Base-by-base conservation (phyloP, 208 protist species). In the Blechomonas ayalai region DNA sequence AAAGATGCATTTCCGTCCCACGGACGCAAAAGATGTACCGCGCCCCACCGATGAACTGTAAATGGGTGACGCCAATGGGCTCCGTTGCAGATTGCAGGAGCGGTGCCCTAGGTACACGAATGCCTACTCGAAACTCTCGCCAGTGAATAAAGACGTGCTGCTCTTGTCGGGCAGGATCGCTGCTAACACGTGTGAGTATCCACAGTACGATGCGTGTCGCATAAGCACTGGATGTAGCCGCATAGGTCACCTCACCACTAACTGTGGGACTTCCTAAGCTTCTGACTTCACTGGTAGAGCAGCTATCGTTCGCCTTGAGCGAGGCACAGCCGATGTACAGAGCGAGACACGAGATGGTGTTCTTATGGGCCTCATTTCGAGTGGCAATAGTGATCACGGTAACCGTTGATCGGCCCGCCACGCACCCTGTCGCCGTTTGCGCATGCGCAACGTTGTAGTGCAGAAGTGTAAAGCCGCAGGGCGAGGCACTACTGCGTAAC, bases 391-490 rank as follows among this genome's bases (percentile, higher is more conserved):
- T 54, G 31, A 28, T 77, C 32, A 8, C 63, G n/a, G 31, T 49
- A 55, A 9, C 44, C 47, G 20, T 37, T 47, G 2, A 39, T 51
- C 27, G 35, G 18, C 4, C 15, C 2, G 9, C 16, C 32, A 25
- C 1, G 23, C 24, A 13, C 16, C 33, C 26, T 37, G 16, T 31
- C 37, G 5, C 4, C 19, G 47, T 3, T 9, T 37, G 15, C 19
- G 58, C 58, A 0, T 52, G 40, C 9, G 52, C 55, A 1, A 67
- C 59, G 27, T 52, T 35, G 50, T 80, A 84, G 26, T 57, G 67
- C 28, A 69, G 34, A 2, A 84, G 55, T 23, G 65, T 60, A 46
- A 86, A 86, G 9, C 65, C 71, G 5, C 22, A 43, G 8, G 35
- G 20, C 1, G 51, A 64, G 7, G 48, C 48, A 2, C 37, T 47